phyloP scores from a whole-genome alignment of 768 basidiomycete genomes.

The Chlorophyllum brunneum region DNA sequence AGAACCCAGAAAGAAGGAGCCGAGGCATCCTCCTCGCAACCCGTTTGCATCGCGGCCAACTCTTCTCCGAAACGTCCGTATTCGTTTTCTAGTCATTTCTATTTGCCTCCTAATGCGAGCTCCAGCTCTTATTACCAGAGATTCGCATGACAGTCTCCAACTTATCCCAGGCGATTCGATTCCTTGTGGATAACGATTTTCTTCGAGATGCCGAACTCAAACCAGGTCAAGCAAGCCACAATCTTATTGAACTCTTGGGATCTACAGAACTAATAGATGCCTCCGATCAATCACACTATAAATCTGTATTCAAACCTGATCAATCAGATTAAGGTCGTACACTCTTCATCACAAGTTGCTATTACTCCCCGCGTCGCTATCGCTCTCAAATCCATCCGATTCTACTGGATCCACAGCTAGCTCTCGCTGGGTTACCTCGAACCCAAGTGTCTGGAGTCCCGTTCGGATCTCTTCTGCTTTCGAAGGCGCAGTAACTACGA shows the following conservation, averaged over 20 bases:
- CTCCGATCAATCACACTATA: too few species aligned
- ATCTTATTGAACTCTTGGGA: constrained; percentile 56
- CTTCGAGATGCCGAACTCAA: constrained; percentile 73
- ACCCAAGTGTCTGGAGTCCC: constrained; percentile 66
- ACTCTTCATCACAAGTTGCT: neutral
- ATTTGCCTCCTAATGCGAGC: constrained; percentile 3
- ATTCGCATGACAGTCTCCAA: constrained; percentile 88
- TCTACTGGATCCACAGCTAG: constrained; percentile 59
- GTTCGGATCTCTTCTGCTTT: constrained; percentile 71
- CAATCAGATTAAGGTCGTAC: constrained; percentile 2
- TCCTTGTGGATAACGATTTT: constrained; percentile 89
- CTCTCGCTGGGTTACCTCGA: constrained; percentile 68
- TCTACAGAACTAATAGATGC: neutral
- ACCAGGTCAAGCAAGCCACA: constrained; percentile 69
- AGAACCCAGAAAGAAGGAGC: constrained; percentile 39
- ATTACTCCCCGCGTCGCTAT: constrained; percentile 15
- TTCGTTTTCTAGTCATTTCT: constrained; percentile 19
- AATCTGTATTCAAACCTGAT: too few species aligned
- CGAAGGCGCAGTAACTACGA: constrained; percentile 79
- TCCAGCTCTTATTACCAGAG: constrained; percentile 76
- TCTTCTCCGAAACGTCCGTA: constrained; percentile 70
- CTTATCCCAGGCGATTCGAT: constrained; percentile 87
- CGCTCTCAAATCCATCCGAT: constrained; percentile 34
- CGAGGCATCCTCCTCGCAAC: constrained; percentile 41
- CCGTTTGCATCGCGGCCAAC: constrained; percentile 66